Conservation (phyloP, 2,329 filamentous ascomycete genomes). For the Ophiocordyceps camponoti-rufipedis region DNA sequence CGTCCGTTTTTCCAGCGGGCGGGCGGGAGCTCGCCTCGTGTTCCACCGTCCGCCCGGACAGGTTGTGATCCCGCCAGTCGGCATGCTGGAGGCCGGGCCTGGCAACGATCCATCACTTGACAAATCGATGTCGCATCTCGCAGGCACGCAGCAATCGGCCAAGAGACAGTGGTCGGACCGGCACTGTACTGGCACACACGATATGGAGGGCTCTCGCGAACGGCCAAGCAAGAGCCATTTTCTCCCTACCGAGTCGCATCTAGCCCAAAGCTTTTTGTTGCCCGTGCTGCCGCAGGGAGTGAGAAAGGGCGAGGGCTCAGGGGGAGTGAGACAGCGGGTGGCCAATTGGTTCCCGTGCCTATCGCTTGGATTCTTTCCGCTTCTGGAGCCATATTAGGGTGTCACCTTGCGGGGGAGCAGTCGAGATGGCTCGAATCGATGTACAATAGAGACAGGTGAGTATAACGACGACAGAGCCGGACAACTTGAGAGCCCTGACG, state of each 20-base stretch:
- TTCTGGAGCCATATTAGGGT: not conserved
- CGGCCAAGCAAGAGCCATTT: not conserved
- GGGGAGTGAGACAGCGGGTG: not conserved
- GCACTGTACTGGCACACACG: too few relatives aligned
- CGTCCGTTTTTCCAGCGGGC: too few relatives aligned
- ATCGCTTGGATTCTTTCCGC: not conserved
- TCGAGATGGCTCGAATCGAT: not conserved
- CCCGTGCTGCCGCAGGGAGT: not conserved
- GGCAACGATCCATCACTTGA: too few relatives aligned
- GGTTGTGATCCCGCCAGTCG: not conserved
- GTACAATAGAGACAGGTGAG: too few relatives aligned
- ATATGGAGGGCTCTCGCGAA: too few relatives aligned
- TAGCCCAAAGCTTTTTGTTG: not conserved
- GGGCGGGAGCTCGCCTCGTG: not conserved
- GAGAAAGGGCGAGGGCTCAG: not conserved
- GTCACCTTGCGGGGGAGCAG: not conserved
- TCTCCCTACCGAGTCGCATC: not conserved
- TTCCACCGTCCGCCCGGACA: not conserved
- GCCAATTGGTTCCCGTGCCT: not conserved
- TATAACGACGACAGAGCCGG: too few relatives aligned
- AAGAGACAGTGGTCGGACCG: too few relatives aligned
- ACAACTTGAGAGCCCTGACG: too few relatives aligned
- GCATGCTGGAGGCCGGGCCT: not conserved
- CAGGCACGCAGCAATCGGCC: too few relatives aligned
- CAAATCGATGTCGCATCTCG: too few relatives aligned